phyloP scores from a whole-genome alignment of 257 asterid species.

The Primulina huaijiensis region DNA sequence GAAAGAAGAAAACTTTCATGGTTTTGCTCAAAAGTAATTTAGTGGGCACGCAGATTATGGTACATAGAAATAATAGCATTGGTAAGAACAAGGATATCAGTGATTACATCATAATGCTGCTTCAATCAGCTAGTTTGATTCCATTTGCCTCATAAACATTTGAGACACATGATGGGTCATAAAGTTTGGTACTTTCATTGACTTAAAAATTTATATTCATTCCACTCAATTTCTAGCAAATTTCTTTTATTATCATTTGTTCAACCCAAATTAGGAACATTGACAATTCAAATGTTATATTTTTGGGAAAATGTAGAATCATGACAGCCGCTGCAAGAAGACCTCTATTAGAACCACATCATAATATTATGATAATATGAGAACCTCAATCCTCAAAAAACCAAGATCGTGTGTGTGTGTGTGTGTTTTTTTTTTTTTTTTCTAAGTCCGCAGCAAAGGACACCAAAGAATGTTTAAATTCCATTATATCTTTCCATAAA shows the following conservation, averaged over 20 bases:
- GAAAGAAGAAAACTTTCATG: neutral
- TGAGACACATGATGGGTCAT: conserved; percentile 33
- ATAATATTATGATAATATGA: too few species aligned
- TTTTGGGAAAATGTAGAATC: neutral
- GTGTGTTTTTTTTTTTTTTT: too few species aligned
- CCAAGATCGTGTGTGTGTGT: neutral
- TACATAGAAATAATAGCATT: conserved; percentile 40
- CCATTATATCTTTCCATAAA: too few species aligned
- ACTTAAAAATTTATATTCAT: conserved; percentile 18
- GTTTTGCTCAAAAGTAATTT: conserved; percentile 15
- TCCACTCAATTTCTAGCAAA: neutral
- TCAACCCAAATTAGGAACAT: neutral
- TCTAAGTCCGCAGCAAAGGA: neutral
- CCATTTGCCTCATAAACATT: conserved; percentile 39
- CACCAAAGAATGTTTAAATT: neutral
- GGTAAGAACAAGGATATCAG: conserved; percentile 42
- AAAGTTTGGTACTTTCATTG: conserved; percentile 33
- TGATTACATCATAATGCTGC: conserved; percentile 41
- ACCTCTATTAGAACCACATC: neutral
- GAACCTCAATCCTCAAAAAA: neutral
- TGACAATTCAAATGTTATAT: neutral
- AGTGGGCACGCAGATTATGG: conserved; percentile 37
- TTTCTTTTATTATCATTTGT: neutral
- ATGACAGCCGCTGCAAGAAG: neutral
- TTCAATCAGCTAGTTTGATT: conserved; percentile 39